These are phyloP conservation scores for Elsinoe fawcettii DNA, from an alignment of 2,329 filamentous ascomycete species.

Conservation along the genomic window DNA sequence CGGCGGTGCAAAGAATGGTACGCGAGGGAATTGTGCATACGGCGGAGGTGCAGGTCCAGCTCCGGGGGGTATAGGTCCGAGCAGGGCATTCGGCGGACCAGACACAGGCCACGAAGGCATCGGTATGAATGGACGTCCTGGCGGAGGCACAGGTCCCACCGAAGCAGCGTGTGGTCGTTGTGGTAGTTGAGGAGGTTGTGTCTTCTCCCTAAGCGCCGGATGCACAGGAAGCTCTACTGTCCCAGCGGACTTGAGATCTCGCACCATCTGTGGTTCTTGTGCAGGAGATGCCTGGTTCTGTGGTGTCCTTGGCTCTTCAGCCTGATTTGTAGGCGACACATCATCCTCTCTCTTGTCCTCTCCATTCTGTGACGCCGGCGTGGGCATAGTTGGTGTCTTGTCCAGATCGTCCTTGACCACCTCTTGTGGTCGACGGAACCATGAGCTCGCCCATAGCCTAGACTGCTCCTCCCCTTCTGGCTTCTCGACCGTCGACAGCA, in stretches of 20 bases:
- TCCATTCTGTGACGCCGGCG: not conserved
- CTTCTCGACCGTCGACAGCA: not conserved
- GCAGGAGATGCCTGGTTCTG: not conserved
- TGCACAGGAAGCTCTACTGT: not conserved
- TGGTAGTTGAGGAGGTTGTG: not conserved
- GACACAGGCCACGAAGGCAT: constrained; percentile 11
- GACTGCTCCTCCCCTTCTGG: constrained; percentile 7
- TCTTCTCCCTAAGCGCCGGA: not conserved
- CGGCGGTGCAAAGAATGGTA: constrained; percentile 2
- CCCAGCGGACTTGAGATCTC: not conserved
- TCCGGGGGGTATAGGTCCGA: constrained; percentile 7
- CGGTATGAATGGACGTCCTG: constrained; percentile 4
- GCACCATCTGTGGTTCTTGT: not conserved
- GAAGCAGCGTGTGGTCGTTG: constrained; percentile 5
- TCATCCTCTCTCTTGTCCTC: not conserved
- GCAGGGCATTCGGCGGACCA: constrained; percentile 1
- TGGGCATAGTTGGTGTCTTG: constrained; percentile 7
- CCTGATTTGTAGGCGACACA: constrained; percentile 1
- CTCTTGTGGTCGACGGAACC: constrained; percentile 11
- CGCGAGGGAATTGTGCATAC: constrained; percentile 5
- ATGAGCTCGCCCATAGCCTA: constrained; percentile 4
- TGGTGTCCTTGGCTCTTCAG: not conserved
- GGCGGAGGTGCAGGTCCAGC: constrained; percentile 6
- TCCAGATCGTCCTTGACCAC: constrained; percentile 2
- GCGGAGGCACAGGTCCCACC: not conserved